These are phyloP conservation scores for Phyllosticta citrichinensis DNA, from an alignment of 2,329 filamentous ascomycete species.

Conservation along the genomic window DNA sequence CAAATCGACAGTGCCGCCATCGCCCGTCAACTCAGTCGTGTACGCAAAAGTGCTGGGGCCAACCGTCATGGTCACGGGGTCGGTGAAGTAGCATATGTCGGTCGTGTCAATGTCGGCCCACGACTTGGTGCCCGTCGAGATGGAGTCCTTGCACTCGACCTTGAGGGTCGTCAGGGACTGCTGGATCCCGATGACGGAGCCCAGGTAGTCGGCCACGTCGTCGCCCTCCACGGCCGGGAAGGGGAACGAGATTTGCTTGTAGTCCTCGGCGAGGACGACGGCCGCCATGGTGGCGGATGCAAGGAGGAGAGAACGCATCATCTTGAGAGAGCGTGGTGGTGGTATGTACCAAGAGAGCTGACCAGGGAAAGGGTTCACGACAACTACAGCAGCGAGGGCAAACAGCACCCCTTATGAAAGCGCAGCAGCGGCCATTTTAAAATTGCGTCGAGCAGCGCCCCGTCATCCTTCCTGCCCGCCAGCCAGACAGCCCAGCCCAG, in stretches of 20 bases:
- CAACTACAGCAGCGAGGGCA: background rate
- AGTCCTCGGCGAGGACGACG: background rate
- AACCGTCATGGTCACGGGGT: background rate
- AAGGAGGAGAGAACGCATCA: background rate
- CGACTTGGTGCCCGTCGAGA: background rate
- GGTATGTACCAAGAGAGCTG: background rate
- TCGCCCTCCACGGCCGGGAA: background rate
- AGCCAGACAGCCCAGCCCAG: background rate
- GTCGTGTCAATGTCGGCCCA: background rate
- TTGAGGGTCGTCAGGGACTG: background rate
- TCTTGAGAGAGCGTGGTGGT: background rate
- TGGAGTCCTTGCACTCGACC: background rate
- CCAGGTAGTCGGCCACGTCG: background rate
- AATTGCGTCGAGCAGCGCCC: background rate
- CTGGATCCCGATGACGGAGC: conserved; percentile 1
- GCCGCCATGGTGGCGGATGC: background rate
- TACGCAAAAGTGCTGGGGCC: background rate
- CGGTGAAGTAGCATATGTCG: background rate
- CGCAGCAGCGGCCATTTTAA: background rate
- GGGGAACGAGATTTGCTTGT: background rate
- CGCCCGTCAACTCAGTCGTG: background rate
- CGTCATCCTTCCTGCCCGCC: background rate
- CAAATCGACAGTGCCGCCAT: background rate
- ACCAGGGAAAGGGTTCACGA: too few species aligned
- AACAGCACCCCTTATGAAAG: background rate